Base-by-base conservation (phyloP, 345 rosid species). In the Erucastrum elatum region DNA sequence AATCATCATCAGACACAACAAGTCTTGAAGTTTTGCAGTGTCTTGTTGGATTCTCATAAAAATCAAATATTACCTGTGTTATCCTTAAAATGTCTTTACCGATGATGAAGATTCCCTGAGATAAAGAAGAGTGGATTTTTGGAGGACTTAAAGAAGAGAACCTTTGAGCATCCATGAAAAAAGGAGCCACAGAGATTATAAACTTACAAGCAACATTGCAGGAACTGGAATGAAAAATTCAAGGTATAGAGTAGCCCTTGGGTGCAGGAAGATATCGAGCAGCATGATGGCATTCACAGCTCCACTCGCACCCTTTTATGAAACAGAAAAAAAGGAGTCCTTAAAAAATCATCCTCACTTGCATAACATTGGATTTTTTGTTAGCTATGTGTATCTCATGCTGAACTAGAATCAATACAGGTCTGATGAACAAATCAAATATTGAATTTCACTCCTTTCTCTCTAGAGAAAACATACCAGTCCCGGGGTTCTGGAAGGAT, bases 281-380 rank as follows among this genome's bases (percentile, higher is more conserved):
- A 92, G 86, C 90, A 93, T 84, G 75, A 94, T 89, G 70, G 98
- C 99, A 80, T 90, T 90, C 72, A 94, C 98, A 21, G 98, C 97
- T 66, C 94, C 98, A 70, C 97, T 94, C 13, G 98, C 94, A 0
- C 98, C 98, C 94, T 94, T 56, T 80, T 8, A 76, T 60, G 15
- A 8, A 66, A 76, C 64, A 59, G 17, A 15, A 44, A 27, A 61
- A 26, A 46, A 64, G 21, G 5, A 39, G 3, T 63, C 15, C 8
- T 53, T 27, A 13, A 49, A 13, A 69, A 21, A 31, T 46, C 30
- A 16, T 35, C 27, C 27, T 35, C 71, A 71, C 12, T 70, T 71
- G 66, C 59, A 37, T 53, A 77, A 33, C 58, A 68, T 2, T 17
- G 51, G 34, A 44, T 46, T 56, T 46, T 56, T 46, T n/a, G n/a